A percentile compares a stretch with the other conserved stretches of the same genome.
Evolutionary conservation across 2,329 filamentous ascomycete genomes (phyloP).

Genomic region (Fusarium caatingaense): DNA sequence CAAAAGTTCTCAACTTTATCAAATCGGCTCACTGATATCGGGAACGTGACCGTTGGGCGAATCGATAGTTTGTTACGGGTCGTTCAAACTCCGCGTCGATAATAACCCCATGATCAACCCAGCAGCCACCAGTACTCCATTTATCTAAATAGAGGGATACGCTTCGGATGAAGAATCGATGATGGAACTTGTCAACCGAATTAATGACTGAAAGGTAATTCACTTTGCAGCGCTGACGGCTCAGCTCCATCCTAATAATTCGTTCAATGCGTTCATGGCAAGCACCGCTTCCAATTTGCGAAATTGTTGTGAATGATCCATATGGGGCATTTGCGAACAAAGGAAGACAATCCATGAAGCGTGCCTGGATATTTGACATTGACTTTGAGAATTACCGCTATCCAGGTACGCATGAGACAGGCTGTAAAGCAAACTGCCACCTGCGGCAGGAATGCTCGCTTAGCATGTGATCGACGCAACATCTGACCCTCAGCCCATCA

Average conservation of each 20-base stretch:
- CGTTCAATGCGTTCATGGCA: neutral
- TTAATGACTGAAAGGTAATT: fast-evolving
- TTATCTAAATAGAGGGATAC: neutral
- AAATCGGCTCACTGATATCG: neutral
- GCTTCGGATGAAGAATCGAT: neutral
- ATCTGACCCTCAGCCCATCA: too few species aligned
- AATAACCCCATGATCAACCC: neutral
- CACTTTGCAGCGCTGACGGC: neutral
- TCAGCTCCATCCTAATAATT: neutral
- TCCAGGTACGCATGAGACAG: neutral
- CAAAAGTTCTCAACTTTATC: neutral
- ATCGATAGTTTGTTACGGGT: neutral
- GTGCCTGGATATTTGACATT: neutral
- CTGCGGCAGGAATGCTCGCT: neutral
- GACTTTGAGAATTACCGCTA: neutral
- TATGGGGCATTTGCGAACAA: neutral
- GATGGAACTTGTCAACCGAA: neutral
- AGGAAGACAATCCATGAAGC: neutral
- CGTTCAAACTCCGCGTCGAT: neutral
- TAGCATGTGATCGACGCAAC: neutral
- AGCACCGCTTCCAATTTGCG: fast-evolving
- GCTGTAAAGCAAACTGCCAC: neutral
- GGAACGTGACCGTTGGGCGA: neutral
- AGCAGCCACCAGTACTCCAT: fast-evolving
- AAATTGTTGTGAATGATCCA: neutral